Percentiles rank a stretch among this genome's conserved stretches.
Evolutionary conservation across 2,329 filamentous ascomycete genomes (phyloP).

Genomic region (Chaetomiaceae sp.): DNA sequence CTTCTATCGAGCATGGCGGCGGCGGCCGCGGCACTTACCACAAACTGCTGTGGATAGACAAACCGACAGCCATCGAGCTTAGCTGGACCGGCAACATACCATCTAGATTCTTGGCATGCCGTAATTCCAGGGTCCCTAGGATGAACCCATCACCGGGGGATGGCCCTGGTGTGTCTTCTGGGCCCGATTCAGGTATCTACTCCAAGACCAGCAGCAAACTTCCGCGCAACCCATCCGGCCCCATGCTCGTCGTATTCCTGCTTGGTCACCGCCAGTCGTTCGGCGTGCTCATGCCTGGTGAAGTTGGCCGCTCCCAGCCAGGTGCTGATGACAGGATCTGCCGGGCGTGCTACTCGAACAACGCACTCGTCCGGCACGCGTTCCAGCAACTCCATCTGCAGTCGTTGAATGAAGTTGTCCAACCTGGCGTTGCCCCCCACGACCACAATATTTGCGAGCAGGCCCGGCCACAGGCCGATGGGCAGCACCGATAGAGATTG

Average conservation of each 20-base stretch:
- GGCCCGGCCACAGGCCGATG: conserved; percentile 74
- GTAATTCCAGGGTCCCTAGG: too few relatives aligned
- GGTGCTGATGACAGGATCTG: conserved; percentile 71
- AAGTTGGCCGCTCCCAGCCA: conserved; percentile 83
- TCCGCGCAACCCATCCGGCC: conserved; percentile 66
- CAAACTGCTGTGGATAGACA: too few relatives aligned
- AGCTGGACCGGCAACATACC: too few relatives aligned
- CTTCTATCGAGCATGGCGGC: too few relatives aligned
- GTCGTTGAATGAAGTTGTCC: conserved; percentile 72
- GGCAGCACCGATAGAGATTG: conserved; percentile 73
- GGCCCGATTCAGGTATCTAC: conserved; percentile 1
- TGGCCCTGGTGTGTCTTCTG: not conserved
- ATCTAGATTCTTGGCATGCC: too few relatives aligned
- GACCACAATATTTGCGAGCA: conserved; percentile 82
- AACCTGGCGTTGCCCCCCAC: conserved; percentile 83
- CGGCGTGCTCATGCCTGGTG: conserved; percentile 64
- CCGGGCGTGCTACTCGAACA: conserved; percentile 66
- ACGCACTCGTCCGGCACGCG: conserved; percentile 72
- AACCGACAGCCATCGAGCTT: too few relatives aligned
- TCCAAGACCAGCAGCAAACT: conserved; percentile 51
- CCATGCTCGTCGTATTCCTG: conserved; percentile 89
- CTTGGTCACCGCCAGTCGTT: conserved; percentile 71
- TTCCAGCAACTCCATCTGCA: conserved; percentile 70
- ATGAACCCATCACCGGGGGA: too few relatives aligned
- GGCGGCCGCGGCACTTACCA: too few relatives aligned